Evolutionary conservation across 2,329 filamentous ascomycete genomes (phyloP).

Genomic region (Fusarium sulawesiense): DNA sequence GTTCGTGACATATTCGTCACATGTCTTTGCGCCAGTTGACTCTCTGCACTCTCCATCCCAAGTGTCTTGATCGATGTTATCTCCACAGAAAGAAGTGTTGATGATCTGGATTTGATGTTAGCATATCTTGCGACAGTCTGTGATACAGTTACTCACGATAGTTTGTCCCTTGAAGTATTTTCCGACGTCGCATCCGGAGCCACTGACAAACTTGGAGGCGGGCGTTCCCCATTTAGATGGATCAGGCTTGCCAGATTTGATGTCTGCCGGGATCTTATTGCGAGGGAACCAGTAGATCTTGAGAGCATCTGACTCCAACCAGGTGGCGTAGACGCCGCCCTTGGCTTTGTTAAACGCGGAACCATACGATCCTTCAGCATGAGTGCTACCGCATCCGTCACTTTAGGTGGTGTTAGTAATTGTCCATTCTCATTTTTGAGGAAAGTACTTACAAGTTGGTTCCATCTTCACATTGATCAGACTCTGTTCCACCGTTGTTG

Average conservation of each 20-base stretch:
- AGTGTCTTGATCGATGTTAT: slow-evolving; percentile 47
- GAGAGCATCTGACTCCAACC: slow-evolving; percentile 76
- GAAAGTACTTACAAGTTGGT: slow-evolving; percentile 7
- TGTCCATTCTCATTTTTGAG: accelerated
- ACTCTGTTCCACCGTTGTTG: slow-evolving; percentile 54
- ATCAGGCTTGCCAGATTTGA: slow-evolving; percentile 66
- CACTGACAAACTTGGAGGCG: slow-evolving; percentile 70
- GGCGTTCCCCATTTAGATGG: slow-evolving; percentile 73
- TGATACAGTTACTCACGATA: not conserved
- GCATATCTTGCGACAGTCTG: accelerated
- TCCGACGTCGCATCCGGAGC: slow-evolving; percentile 74
- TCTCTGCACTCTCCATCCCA: slow-evolving; percentile 29
- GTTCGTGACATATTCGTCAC: slow-evolving; percentile 74
- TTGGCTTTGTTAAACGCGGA: slow-evolving; percentile 49
- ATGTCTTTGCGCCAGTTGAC: slow-evolving; percentile 61
- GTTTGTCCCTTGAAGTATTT: slow-evolving; percentile 63
- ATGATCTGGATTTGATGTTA: slow-evolving; percentile 54
- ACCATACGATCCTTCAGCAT: slow-evolving; percentile 8
- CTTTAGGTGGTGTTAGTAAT: not conserved
- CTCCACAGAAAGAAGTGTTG: slow-evolving; percentile 82
- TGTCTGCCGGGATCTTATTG: slow-evolving; percentile 67
- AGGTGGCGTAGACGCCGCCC: slow-evolving; percentile 74
- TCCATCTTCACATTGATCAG: slow-evolving; percentile 34
- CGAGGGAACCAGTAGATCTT: slow-evolving; percentile 81
- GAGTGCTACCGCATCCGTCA: slow-evolving; percentile 16